Percentiles rank a stretch among this genome's conserved stretches.
Conservation (phyloP, 2,329 filamentous ascomycete genomes). For the Amesomyces nigricolor region DNA sequence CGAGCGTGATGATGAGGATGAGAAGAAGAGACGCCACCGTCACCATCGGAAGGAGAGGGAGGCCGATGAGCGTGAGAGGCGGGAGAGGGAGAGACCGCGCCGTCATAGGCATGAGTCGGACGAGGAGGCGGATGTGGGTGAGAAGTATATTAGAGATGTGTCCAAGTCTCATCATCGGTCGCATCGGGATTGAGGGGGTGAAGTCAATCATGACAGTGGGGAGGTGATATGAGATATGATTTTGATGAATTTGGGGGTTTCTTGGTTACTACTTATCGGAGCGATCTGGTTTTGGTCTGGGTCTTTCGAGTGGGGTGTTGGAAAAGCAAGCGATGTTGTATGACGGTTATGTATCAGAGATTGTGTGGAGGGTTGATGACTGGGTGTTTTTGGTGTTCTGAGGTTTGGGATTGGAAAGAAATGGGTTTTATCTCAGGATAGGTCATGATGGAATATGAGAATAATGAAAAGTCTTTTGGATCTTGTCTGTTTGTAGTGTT, state of each 20-base stretch:
- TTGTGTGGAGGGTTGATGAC: neutral
- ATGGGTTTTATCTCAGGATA: no score
- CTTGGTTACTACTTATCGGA: neutral
- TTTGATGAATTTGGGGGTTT: neutral
- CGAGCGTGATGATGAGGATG: conserved; percentile 30
- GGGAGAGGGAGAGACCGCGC: conserved; percentile 30
- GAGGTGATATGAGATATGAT: conserved; percentile 18
- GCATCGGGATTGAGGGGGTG: conserved; percentile 26
- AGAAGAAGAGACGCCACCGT: conserved; percentile 30
- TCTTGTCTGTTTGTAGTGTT: no score
- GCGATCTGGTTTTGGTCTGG: neutral
- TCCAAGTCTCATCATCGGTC: conserved; percentile 28
- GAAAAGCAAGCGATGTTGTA: neutral
- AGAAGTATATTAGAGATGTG: conserved; percentile 16
- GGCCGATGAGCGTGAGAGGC: conserved; percentile 27
- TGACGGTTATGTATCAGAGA: no score
- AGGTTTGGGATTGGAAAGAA: no score
- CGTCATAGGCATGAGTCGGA: conserved; percentile 29
- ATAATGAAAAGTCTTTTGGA: no score
- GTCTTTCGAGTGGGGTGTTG: neutral
- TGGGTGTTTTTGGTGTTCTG: no score
- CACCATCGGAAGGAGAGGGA: conserved; percentile 31
- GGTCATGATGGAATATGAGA: no score
- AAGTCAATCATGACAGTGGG: neutral
- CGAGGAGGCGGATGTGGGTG: conserved; percentile 24